Conservation (phyloP, 176 grass and related monocot species). For the Triticum timopheevii region DNA sequence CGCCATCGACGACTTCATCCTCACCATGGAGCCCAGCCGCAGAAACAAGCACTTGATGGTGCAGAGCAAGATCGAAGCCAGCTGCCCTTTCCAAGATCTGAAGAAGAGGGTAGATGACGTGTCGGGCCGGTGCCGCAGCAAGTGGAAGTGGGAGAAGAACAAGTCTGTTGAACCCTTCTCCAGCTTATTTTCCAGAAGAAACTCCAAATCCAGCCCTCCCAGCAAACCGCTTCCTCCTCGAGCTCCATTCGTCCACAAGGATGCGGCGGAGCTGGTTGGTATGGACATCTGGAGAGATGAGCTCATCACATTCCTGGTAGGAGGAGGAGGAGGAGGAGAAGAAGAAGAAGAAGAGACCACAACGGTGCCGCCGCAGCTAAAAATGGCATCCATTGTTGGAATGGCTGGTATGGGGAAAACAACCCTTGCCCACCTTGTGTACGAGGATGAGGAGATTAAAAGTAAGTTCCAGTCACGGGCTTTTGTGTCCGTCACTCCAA, state of each 20-base stretch:
- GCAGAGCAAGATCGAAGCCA: background rate
- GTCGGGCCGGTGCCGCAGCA: background rate
- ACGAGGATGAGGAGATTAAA: background rate
- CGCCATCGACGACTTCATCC: background rate
- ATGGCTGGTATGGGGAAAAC: background rate
- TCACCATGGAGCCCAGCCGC: background rate
- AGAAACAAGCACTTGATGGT: background rate
- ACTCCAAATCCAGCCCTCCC: too few species aligned
- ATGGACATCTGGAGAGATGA: fast-evolving
- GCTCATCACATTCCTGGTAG: background rate
- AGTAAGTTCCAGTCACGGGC: background rate
- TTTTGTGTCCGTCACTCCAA: background rate
- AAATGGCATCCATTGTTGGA: background rate
- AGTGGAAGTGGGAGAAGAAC: background rate
- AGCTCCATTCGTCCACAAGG: background rate
- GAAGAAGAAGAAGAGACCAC: background rate
- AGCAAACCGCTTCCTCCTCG: background rate
- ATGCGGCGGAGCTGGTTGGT: background rate
- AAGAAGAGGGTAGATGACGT: background rate
- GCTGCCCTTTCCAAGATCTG: background rate
- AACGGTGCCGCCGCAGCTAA: fast-evolving
- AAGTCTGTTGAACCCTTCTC: too few species aligned
- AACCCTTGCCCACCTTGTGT: background rate
- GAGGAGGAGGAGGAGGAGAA: background rate
- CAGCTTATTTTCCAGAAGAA: too few species aligned